phyloP scores from a whole-genome alignment of 169 alveolate genomes.

The Theileria annulata region DNA sequence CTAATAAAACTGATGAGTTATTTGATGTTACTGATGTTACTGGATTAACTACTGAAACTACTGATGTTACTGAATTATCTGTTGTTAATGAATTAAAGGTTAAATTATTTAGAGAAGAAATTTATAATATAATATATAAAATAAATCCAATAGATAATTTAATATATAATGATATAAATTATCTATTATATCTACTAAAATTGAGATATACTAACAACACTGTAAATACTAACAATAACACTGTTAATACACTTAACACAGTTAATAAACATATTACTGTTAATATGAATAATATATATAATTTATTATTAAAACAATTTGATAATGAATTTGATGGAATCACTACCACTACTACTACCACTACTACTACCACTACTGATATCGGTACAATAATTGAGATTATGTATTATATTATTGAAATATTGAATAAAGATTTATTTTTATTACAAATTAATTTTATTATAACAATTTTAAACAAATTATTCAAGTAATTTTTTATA shows the following conservation, averaged over 20 bases:
- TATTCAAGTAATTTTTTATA: not conserved
- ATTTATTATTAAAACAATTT: not conserved
- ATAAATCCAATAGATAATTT: not conserved
- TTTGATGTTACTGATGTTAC: no score
- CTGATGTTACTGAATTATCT: not conserved
- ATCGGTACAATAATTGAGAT: not conserved
- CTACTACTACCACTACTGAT: not conserved
- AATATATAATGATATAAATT: not conserved
- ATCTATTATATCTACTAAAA: not conserved
- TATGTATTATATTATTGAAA: not conserved
- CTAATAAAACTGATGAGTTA: no score
- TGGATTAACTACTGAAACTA: no score
- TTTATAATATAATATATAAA: no score
- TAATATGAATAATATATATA: no score
- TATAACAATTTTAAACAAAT: not conserved
- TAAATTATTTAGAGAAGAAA: not conserved
- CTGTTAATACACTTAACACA: not conserved
- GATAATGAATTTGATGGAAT: not conserved
- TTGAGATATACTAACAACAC: no score
- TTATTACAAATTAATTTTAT: not conserved
- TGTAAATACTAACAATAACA: no score
- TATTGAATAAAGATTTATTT: conserved; percentile 1
- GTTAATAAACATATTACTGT: not conserved
- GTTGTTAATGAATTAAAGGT: not conserved
- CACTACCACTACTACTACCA: not conserved